Conservation (phyloP, 2,329 filamentous ascomycete species). For the Emericellopsis atlantica region DNA sequence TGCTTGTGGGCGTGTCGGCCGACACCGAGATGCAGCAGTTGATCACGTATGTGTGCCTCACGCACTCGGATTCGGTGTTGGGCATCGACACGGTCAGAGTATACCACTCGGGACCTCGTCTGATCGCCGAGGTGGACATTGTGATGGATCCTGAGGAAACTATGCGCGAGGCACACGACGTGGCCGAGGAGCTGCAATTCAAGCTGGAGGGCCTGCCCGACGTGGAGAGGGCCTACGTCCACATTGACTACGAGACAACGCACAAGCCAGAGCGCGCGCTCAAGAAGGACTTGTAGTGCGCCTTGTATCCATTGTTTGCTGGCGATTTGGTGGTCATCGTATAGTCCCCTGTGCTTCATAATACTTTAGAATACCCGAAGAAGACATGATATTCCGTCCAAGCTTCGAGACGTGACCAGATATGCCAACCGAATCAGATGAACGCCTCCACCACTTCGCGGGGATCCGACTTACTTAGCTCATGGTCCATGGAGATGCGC, state of each 20-base stretch:
- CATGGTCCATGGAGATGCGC: no score
- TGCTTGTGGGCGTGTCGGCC: conserved; percentile 82
- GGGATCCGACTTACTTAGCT: no score
- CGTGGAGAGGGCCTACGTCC: conserved; percentile 88
- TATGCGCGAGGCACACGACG: conserved; percentile 73
- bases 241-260: conserved; percentile 93
- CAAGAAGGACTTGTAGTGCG: conserved; percentile 44
- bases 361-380: no score
- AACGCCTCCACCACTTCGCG: no score
- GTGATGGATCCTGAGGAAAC: conserved; percentile 73
- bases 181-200: conserved; percentile 86
- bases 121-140: conserved; percentile 92
- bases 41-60: conserved; percentile 86
- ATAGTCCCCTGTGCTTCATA: no score
- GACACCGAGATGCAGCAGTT: conserved; percentile 79
- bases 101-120: conserved; percentile 77
- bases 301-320: background rate
- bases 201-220: conserved; percentile 88
- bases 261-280: conserved; percentile 75
- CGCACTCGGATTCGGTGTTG: conserved; percentile 67
- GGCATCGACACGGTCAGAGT: conserved; percentile 93
- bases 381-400: no score
- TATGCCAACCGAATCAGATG: no score
- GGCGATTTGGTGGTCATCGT: no score
- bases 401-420: no score